Evolutionary conservation across 2,329 filamentous ascomycete species (phyloP).

Genomic region (Talaromyces albobiverticillius): DNA sequence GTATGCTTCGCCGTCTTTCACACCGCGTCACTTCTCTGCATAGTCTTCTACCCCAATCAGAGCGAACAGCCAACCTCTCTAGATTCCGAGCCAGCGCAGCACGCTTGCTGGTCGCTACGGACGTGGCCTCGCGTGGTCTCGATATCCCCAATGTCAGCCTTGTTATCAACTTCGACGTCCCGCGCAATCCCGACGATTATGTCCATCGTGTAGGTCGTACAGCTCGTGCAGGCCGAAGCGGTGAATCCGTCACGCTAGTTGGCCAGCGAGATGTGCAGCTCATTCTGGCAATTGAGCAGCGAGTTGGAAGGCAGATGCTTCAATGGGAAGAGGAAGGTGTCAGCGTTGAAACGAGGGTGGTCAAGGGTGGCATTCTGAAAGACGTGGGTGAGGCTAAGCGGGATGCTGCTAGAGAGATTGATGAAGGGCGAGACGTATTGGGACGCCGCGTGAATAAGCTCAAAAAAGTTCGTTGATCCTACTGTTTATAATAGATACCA

Average conservation of each 20-base stretch:
- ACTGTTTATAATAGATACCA: too few species aligned
- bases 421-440: constrained; percentile 84
- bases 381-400: constrained; percentile 93
- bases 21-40: constrained; percentile 92
- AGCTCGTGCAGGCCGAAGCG: constrained; percentile 80
- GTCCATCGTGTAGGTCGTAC: constrained; percentile 96
- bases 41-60: constrained; percentile 77
- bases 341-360: constrained; percentile 85
- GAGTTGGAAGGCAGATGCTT: constrained; percentile 75
- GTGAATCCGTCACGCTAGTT: constrained; percentile 81
- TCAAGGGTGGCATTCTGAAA: constrained; percentile 76
- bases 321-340: constrained; percentile 88
- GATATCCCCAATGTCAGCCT: constrained; percentile 90
- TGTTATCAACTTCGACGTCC: constrained; percentile 94
- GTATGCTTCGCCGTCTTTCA: constrained; percentile 77
- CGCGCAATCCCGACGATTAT: constrained; percentile 94
- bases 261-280: constrained; percentile 91
- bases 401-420: constrained; percentile 84
- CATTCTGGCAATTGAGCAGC: constrained; percentile 81
- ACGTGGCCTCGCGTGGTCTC: constrained; percentile 89
- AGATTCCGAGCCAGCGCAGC: constrained; percentile 88
- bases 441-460: constrained; percentile 66
- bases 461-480: constrained; percentile 35
- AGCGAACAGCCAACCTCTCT: constrained; percentile 82
- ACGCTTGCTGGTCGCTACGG: constrained; percentile 87